Evolutionary conservation across 306 rosid species (phyloP).

Genomic region (Cucurbita maxima): DNA sequence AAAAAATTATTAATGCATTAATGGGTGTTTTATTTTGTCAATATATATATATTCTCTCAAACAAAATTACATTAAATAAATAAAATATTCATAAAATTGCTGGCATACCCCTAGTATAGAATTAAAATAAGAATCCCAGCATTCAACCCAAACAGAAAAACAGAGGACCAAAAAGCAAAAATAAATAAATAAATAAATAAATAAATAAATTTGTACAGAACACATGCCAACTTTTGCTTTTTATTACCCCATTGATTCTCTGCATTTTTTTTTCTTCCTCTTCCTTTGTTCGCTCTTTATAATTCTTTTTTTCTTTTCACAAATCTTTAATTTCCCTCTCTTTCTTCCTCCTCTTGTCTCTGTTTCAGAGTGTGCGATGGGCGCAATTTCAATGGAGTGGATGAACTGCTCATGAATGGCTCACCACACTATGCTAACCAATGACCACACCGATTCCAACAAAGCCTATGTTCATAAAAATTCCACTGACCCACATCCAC

Average conservation of each 20-base stretch:
- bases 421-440: slow-evolving; percentile 33
- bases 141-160: too few relatives aligned
- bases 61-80: too few relatives aligned
- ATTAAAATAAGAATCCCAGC: too few relatives aligned
- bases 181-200: not conserved
- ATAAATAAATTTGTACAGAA: not conserved
- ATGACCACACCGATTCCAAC: slow-evolving; percentile 18
- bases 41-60: too few relatives aligned
- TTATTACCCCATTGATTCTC: slow-evolving; percentile 18
- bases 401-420: slow-evolving; percentile 38
- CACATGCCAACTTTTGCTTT: slow-evolving; percentile 41
- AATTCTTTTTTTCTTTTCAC: not conserved
- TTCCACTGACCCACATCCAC: slow-evolving; percentile 12
- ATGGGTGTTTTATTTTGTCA: too few relatives aligned
- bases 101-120: too few relatives aligned
- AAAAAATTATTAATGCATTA: too few relatives aligned
- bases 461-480: not conserved
- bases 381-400: slow-evolving; percentile 24
- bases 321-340: slow-evolving; percentile 10
- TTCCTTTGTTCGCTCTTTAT: not conserved
- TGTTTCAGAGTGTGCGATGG: slow-evolving; percentile 18
- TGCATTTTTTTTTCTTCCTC: not conserved
- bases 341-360: not conserved
- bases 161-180: not conserved
- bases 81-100: too few relatives aligned